These are phyloP conservation scores for Niebla homalea DNA, from an alignment of 495 filamentous ascomycete species.

Conservation along the genomic window DNA sequence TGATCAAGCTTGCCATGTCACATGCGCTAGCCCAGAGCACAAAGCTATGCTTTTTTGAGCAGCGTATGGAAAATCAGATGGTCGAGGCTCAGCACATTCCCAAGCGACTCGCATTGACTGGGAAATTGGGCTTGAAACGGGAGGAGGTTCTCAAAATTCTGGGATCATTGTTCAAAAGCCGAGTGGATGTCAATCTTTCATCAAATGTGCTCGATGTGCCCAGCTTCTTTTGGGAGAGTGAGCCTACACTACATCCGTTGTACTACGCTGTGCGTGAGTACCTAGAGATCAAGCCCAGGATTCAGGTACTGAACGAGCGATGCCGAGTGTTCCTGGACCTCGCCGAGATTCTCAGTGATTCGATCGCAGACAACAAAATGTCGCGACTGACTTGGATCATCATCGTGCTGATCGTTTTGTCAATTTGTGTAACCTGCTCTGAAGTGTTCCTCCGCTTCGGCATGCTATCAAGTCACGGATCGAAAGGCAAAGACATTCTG, in stretches of 20 bases:
- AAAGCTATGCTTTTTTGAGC: slow-evolving; percentile 93
- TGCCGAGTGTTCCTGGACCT: slow-evolving; percentile 95
- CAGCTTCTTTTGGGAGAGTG: slow-evolving; percentile 97
- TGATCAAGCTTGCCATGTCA: slow-evolving; percentile 95
- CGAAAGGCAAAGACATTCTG: slow-evolving; percentile 3
- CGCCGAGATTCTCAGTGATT: slow-evolving; percentile 86
- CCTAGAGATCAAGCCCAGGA: slow-evolving; percentile 88
- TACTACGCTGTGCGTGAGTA: slow-evolving; percentile 95
- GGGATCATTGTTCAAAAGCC: slow-evolving; percentile 78
- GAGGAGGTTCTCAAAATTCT: slow-evolving; percentile 87
- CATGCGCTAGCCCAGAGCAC: slow-evolving; percentile 97
- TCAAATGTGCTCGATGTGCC: slow-evolving; percentile 96
- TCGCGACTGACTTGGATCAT: slow-evolving; percentile 95
- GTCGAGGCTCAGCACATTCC: slow-evolving; percentile 82
- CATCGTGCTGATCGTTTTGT: slow-evolving; percentile 82
- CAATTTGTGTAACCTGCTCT: slow-evolving; percentile 77
- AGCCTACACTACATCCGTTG: slow-evolving; percentile 86
- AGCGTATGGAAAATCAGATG: slow-evolving; percentile 93
- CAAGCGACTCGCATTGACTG: slow-evolving; percentile 73
- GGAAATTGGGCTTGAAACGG: slow-evolving; percentile 79
- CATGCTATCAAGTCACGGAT: slow-evolving; percentile 42
- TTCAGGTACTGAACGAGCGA: slow-evolving; percentile 90
- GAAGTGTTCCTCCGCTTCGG: slow-evolving; percentile 83
- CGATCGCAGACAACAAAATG: slow-evolving; percentile 86
- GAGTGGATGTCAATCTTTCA: slow-evolving; percentile 95